A percentile compares a stretch with the other conserved stretches of the same genome.
Evolutionary conservation across 202 grass and related monocot species (phyloP).

Genomic region (Cymbopogon flexuosus): DNA sequence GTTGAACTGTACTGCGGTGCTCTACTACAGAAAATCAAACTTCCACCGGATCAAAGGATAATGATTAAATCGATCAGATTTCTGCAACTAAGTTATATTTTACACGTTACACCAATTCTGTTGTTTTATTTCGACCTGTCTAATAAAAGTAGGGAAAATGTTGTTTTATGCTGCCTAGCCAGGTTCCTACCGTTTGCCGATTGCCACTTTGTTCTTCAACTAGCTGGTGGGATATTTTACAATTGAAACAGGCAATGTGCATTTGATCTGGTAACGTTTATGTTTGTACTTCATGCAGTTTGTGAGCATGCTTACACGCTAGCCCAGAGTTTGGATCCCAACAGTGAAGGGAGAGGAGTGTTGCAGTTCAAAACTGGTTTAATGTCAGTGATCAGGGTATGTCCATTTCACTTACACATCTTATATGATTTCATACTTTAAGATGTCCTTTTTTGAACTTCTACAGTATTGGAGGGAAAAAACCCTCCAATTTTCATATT

Average conservation of each 20-base stretch:
- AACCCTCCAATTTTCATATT: neutral
- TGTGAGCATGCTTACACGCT: slow-evolving; percentile 82
- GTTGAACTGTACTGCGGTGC: neutral
- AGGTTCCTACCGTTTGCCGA: neutral
- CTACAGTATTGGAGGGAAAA: neutral
- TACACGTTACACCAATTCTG: neutral
- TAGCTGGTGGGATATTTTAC: neutral
- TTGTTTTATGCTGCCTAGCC: neutral
- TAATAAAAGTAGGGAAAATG: neutral
- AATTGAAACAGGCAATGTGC: no score
- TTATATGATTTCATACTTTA: neutral
- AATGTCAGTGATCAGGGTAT: slow-evolving; percentile 90
- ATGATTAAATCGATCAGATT: neutral
- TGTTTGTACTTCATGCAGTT: slow-evolving; percentile 48
- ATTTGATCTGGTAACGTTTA: neutral
- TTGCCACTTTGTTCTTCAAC: neutral
- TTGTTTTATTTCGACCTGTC: neutral
- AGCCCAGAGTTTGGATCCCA: slow-evolving; percentile 83
- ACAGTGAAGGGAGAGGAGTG: slow-evolving; percentile 85
- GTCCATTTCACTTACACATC: neutral
- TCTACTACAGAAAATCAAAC: neutral
- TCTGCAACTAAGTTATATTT: neutral
- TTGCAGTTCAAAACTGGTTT: slow-evolving; percentile 96
- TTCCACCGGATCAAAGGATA: neutral
- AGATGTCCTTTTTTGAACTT: neutral